Conservation (phyloP, 306 rosid genomes). For the Malus orientalis region DNA sequence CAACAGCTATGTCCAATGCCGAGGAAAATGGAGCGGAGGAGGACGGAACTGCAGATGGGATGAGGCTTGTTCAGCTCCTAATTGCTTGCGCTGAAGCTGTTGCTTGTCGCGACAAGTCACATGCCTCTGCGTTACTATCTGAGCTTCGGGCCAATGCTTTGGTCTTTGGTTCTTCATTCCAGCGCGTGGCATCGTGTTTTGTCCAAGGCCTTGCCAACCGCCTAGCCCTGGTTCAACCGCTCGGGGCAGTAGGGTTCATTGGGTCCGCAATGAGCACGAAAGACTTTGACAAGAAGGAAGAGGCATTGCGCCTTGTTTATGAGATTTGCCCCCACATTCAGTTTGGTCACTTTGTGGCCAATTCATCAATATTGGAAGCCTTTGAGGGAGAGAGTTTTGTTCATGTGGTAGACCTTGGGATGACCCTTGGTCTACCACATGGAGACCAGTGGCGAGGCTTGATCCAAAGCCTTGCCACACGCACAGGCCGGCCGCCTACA, state of each 20-base stretch:
- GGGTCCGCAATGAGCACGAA: slow-evolving; percentile 33
- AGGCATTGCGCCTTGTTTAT: slow-evolving; percentile 63
- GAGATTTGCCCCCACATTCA: slow-evolving; percentile 70
- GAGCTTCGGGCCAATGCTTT: slow-evolving; percentile 59
- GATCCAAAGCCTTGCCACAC: slow-evolving; percentile 41
- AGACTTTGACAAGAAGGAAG: slow-evolving; percentile 56
- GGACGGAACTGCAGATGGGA: slow-evolving; percentile 58
- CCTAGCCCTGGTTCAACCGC: slow-evolving; percentile 46
- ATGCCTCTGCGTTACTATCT: slow-evolving; percentile 52
- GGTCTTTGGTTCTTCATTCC: slow-evolving; percentile 75
- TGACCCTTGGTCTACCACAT: slow-evolving; percentile 59
- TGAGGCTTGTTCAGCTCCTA: slow-evolving; percentile 79
- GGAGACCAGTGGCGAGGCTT: slow-evolving; percentile 76
- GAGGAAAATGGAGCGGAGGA: slow-evolving; percentile 27
- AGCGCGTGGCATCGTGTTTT: slow-evolving; percentile 84
- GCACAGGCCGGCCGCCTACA: slow-evolving; percentile 12
- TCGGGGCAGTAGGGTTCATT: slow-evolving; percentile 30
- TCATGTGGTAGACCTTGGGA: slow-evolving; percentile 76
- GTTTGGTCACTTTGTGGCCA: slow-evolving; percentile 83
- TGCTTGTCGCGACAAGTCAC: slow-evolving; percentile 74
- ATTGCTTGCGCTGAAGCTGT: slow-evolving; percentile 89
- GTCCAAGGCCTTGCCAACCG: slow-evolving; percentile 65
- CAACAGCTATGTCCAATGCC: slow-evolving; percentile 20
- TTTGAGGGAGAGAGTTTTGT: slow-evolving; percentile 83
- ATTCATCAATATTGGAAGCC: slow-evolving; percentile 78